These are phyloP conservation scores for Aspergillus nidulans DNA, from an alignment of 495 filamentous ascomycete genomes.

Conservation along the genomic window DNA sequence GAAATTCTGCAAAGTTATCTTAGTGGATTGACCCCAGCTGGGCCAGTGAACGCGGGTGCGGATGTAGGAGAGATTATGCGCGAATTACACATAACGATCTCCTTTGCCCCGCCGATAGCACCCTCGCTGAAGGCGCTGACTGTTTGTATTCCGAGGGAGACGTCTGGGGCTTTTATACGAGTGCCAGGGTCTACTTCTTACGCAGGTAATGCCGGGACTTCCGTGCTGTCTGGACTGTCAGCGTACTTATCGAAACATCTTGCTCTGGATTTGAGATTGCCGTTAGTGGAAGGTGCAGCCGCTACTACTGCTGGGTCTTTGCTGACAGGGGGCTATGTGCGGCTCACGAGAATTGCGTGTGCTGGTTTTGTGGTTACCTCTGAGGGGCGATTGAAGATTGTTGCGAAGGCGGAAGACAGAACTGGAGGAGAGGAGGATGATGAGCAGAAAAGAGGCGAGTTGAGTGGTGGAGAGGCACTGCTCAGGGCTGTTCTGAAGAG, in stretches of 20 bases:
- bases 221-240: constrained; percentile 40
- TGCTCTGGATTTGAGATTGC: constrained; percentile 42
- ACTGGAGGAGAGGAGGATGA: no score
- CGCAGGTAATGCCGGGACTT: neutral
- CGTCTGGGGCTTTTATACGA: constrained; percentile 27
- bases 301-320: constrained; percentile 8
- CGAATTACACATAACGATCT: constrained; percentile 39
- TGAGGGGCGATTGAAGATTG: constrained; percentile 52
- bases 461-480: constrained; percentile 38
- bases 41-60: neutral
- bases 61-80: constrained; percentile 30
- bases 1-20: constrained; percentile 29
- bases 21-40: constrained; percentile 10
- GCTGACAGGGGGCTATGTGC: constrained; percentile 32
- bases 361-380: constrained; percentile 49
- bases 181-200: neutral
- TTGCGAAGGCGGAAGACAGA: constrained; percentile 24
- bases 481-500: constrained; percentile 41
- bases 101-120: constrained; percentile 35
- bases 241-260: constrained; percentile 44
- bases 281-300: neutral
- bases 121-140: constrained; percentile 45
- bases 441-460: neutral
- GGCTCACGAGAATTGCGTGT: constrained; percentile 48
- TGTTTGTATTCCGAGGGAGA: constrained; percentile 37